Percentiles rank a stretch among this genome's conserved stretches.
These are phyloP conservation scores for Astragalus membranaceus DNA, from an alignment of 306 rosid genomes.

Conservation along the genomic window DNA sequence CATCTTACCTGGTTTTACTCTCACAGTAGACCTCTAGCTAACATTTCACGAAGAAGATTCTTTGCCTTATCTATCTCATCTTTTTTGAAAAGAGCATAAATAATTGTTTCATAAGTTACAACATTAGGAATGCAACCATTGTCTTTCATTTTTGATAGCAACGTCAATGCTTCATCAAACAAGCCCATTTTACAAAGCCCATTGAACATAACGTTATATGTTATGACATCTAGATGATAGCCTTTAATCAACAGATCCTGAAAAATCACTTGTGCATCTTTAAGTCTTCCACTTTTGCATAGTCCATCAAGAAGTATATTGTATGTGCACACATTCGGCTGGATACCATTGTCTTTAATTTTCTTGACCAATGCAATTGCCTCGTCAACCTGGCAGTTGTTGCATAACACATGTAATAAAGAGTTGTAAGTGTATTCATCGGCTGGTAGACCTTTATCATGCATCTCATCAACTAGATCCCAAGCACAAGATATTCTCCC, in stretches of 20 bases:
- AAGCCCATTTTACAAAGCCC: not conserved
- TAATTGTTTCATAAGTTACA: not conserved
- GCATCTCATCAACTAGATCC: not conserved
- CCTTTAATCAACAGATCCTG: not conserved
- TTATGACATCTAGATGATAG: not conserved
- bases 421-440: not conserved
- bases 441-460: not conserved
- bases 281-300: not conserved
- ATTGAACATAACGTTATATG: not conserved
- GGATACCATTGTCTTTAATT: not conserved
- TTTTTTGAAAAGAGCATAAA: not conserved
- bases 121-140: not conserved
- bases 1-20: not conserved
- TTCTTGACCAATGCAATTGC: not conserved
- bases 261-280: not conserved
- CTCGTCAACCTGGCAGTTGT: not conserved
- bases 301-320: not conserved
- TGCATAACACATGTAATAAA: not conserved
- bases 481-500: not conserved
- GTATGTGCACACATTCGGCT: not conserved
- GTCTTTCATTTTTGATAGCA: not conserved
- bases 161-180: not conserved
- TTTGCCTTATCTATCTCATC: not conserved
- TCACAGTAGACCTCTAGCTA: not conserved
- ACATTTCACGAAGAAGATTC: not conserved